Evolutionary conservation across 2,329 filamentous ascomycete genomes (phyloP), one percentile per base, ranked within the genome.

Genomic region (Golovinomyces cichoracearum): DNA sequence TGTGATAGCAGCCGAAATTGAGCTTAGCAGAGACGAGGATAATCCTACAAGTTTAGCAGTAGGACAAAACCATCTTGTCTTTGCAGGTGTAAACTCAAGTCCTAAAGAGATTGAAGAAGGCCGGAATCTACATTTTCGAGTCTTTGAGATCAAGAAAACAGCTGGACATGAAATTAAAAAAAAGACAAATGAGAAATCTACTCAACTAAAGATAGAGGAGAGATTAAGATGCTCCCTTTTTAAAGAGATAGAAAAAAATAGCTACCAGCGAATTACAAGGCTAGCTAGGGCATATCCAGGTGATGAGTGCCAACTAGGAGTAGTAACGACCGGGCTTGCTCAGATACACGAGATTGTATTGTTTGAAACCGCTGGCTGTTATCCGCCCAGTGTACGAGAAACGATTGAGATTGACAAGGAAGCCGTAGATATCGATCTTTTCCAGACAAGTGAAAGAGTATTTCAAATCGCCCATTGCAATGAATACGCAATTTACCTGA

Each of bases 31-130:
- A 56, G 76, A 86, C 59, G 86, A 94, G 65, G 88, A 95, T 64
- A 92, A 81, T 50, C 83, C 93, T 50, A 84, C 80, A 54, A 86
- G 81, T 49, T 69, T 94, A 46, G 83, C 77, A 38, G 74, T 80
- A 48, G 67, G 66, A 47, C 76, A 70, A 57, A 68, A 60, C 47
- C 72, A 73, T 5, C 61, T 72, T 38, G 64, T 75, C 6, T 77
- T 82, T 54, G 83, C 85, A 23, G 85, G 85, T 48, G 78, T 93
- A 65, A 94, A 93, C 62, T 85, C 83, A 51, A 80, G 78, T 50
- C 70, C 76, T 44, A 71, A 70, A 5, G 78, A 84, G 50, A 71
- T 86, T 54, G 69, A 76, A 56, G 76, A 77, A 54, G 82, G 80
- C 54, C 80, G 74, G 60, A 94, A 94, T 61, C 71, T 82, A 58